A percentile compares a stretch with the other conserved stretches of the same genome.
These are phyloP conservation scores for Lathyrus sativus DNA, from an alignment of 306 rosid species.

Conservation along the genomic window DNA sequence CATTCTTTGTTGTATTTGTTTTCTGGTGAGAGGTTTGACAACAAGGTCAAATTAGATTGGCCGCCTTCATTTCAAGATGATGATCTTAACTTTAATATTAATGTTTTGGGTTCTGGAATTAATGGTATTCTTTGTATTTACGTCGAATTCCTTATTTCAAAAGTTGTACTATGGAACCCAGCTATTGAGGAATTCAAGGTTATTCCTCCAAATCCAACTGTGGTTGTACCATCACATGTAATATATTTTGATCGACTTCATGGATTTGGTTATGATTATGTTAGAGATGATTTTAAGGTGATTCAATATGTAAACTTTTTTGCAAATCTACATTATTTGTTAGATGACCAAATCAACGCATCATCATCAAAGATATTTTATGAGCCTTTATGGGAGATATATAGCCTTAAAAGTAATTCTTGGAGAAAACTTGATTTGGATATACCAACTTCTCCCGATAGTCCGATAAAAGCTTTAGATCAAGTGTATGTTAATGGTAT, in stretches of 20 bases:
- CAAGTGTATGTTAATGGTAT: background rate
- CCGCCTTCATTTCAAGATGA: background rate
- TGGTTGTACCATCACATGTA: background rate
- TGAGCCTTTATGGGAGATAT: background rate
- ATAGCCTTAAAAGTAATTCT: background rate
- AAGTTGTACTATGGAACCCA: background rate
- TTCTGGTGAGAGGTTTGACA: background rate
- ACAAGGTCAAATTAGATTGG: background rate
- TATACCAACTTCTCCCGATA: background rate
- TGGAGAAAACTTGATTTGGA: background rate
- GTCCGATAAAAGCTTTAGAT: too few relatives aligned
- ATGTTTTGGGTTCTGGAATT: background rate
- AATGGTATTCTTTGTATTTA: background rate
- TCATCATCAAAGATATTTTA: too few relatives aligned
- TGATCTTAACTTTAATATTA: background rate
- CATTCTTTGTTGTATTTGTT: background rate
- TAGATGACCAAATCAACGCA: too few relatives aligned
- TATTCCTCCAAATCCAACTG: background rate
- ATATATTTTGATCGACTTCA: background rate
- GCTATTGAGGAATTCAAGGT: background rate
- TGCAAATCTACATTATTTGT: too few relatives aligned
- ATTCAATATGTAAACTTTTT: too few relatives aligned
- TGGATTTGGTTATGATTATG: background rate
- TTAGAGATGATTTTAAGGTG: background rate
- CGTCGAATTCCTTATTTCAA: background rate